These are phyloP conservation scores for Hibiscus mutabilis DNA, from an alignment of 345 rosid species.

Conservation along the genomic window DNA sequence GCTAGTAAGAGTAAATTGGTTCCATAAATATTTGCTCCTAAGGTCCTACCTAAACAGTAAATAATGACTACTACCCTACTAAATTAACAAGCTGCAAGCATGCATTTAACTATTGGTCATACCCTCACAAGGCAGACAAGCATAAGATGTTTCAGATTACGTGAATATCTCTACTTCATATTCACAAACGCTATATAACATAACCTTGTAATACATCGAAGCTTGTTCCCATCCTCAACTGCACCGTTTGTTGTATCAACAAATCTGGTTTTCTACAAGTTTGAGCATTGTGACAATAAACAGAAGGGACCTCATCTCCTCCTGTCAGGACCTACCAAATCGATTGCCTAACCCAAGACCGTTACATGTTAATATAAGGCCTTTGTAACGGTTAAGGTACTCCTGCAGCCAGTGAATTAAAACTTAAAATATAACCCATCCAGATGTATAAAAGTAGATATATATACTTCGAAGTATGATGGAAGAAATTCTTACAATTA, in stretches of 20 bases:
- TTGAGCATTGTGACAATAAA: not conserved
- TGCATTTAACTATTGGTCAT: not conserved
- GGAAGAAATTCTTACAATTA: conserved; percentile 30
- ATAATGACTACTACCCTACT: not conserved
- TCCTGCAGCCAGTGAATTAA: conserved; percentile 48
- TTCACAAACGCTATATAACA: not conserved
- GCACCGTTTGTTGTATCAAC: not conserved
- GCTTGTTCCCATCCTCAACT: not conserved
- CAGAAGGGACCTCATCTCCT: not conserved
- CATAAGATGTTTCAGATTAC: conserved; percentile 6
- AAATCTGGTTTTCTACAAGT: not conserved
- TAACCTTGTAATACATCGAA: conserved; percentile 1
- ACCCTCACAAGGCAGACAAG: not conserved
- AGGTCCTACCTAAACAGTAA: not conserved
- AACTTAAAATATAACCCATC: not conserved
- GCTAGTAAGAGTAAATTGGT: not conserved
- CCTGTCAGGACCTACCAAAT: conserved; percentile 39
- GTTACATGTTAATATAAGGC: conserved; percentile 87
- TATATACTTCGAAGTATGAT: not conserved
- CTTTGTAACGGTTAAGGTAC: conserved; percentile 71
- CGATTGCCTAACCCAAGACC: conserved; percentile 81
- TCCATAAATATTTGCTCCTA: not conserved
- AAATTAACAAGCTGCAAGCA: not conserved
- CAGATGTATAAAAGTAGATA: not conserved
- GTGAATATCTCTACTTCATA: not conserved